Evolutionary conservation across 2,329 filamentous ascomycete species (phyloP).

Genomic region (Ophiostoma perfectum): DNA sequence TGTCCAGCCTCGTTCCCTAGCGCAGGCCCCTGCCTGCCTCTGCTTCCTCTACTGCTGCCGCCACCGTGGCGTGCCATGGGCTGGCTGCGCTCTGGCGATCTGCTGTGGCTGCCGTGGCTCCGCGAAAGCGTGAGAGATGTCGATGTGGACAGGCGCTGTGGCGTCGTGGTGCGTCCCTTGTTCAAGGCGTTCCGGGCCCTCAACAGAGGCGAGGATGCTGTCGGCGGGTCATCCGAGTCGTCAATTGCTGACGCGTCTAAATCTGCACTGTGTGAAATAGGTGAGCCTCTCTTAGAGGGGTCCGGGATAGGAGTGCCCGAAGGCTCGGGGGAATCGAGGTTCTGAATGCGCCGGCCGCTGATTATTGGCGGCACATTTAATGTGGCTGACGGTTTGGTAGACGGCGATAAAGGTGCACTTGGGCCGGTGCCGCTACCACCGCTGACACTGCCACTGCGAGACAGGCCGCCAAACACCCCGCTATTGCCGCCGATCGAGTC

Average conservation of each 20-base stretch:
- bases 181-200: conserved; percentile 27
- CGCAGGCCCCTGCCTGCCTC: background rate
- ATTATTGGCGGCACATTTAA: conserved; percentile 28
- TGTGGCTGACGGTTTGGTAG: conserved; percentile 27
- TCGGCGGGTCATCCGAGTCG: conserved; percentile 28
- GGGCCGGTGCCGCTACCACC: background rate
- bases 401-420: conserved; percentile 3
- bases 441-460: background rate
- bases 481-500: conserved; percentile 7
- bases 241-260: conserved; percentile 27
- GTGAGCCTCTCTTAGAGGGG: conserved; percentile 30
- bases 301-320: conserved; percentile 45
- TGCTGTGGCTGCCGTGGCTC: conserved; percentile 37
- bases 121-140: conserved; percentile 39
- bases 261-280: conserved; percentile 27
- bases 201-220: conserved; percentile 19
- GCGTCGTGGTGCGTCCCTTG: conserved; percentile 30
- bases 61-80: conserved; percentile 11
- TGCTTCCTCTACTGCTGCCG: background rate
- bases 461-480: conserved; percentile 11
- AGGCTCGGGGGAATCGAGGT: conserved; percentile 48
- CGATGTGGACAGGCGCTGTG: conserved; percentile 29
- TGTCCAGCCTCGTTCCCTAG: background rate
- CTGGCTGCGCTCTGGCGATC: conserved; percentile 32
- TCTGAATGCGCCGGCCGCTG: conserved; percentile 47